Conservation (phyloP, 2,329 filamentous ascomycete genomes). For the Blastomyces gilchristii region DNA sequence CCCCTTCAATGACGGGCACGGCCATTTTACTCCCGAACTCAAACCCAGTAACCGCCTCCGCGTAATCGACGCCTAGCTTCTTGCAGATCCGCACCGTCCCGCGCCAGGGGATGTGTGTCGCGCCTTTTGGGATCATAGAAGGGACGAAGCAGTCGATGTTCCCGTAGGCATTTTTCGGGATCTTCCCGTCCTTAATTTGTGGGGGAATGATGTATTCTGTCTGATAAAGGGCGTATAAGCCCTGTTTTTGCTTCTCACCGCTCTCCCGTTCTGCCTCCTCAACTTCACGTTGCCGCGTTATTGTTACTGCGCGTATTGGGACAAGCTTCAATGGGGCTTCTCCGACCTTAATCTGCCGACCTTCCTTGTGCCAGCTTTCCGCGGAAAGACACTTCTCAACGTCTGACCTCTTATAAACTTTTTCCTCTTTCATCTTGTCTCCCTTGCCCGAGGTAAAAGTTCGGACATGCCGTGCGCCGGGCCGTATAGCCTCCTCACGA, state of each 20-base stretch:
- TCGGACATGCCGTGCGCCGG: conserved; percentile 58
- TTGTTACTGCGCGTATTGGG: conserved; percentile 81
- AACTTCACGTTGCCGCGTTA: conserved; percentile 76
- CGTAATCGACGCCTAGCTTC: conserved; percentile 73
- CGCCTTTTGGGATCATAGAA: conserved; percentile 81
- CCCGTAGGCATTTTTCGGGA: conserved; percentile 88
- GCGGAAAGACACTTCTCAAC: conserved; percentile 78
- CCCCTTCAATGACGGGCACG: conserved; percentile 80
- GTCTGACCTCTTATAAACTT: conserved; percentile 69
- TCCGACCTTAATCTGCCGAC: conserved; percentile 60
- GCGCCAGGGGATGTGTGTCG: conserved; percentile 69
- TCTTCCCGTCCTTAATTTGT: conserved; percentile 71
- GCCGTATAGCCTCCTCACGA: conserved; percentile 77
- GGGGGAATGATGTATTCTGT: conserved; percentile 93
- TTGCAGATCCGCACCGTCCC: conserved; percentile 73
- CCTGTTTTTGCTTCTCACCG: conserved; percentile 76
- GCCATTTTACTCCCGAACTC: conserved; percentile 94
- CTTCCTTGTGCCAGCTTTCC: conserved; percentile 97
- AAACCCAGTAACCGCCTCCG: conserved; percentile 90
- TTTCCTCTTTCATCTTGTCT: conserved; percentile 61
- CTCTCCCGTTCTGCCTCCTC: conserved; percentile 71
- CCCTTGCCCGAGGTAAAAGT: conserved; percentile 68
- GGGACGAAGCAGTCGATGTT: conserved; percentile 95
- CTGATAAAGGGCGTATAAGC: conserved; percentile 71
- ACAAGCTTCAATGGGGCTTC: conserved; percentile 73